These are phyloP conservation scores for Tulasnella sp. DNA, from an alignment of 768 basidiomycete genomes.

Conservation along the genomic window DNA sequence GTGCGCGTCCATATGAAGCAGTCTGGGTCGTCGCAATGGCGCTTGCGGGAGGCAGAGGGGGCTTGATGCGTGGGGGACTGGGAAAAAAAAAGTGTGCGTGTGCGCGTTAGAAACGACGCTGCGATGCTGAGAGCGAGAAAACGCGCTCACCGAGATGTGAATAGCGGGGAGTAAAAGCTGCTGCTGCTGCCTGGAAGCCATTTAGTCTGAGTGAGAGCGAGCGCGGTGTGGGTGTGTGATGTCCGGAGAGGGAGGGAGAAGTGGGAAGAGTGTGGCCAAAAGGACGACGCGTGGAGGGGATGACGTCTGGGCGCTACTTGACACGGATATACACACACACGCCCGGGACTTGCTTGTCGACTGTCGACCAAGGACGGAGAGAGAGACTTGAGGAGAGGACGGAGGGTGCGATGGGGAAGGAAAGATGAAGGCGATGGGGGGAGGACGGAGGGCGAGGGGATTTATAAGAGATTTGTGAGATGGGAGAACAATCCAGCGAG, in stretches of 20 bases:
- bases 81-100: not conserved
- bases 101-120: not conserved
- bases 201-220: constrained; percentile 8
- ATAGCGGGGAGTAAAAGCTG: constrained; percentile 20
- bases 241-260: constrained; percentile 26
- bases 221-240: constrained; percentile 23
- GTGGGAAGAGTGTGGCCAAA: not conserved
- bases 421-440: not conserved
- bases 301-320: constrained; percentile 15
- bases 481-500: constrained; percentile 1
- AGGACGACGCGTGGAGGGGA: not conserved
- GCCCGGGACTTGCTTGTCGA: not conserved
- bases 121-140: not conserved
- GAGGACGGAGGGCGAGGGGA: not conserved
- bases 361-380: not conserved
- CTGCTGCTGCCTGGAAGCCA: constrained; percentile 2
- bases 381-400: not conserved
- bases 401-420: not conserved
- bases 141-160: constrained; percentile 18
- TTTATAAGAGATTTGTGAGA: constrained; percentile 10
- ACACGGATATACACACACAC: not conserved
- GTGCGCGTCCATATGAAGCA: constrained; percentile 27
- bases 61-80: not conserved
- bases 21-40: constrained; percentile 29
- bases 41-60: not conserved